Base-by-base conservation (phyloP, 1,284 basidiomycete genomes). In the Afroboletus lepidellus region DNA sequence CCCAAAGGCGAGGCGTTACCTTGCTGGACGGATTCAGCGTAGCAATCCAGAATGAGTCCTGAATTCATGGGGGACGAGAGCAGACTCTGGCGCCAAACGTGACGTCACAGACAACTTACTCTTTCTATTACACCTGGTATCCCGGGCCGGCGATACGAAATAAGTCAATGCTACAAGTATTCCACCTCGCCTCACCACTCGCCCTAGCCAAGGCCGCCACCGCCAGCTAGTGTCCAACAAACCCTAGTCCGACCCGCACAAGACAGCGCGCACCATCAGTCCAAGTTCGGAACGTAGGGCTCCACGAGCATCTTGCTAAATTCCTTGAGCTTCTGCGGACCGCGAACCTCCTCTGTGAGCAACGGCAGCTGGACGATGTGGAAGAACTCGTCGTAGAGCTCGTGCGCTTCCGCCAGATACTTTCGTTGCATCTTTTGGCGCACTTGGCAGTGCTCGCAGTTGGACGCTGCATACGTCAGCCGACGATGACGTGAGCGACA, bases 341-440 rank as follows among this genome's bases (percentile, higher is more conserved):
- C 96, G 61, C 97, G 82, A 4, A 99, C 94, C 74, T 99, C 97
- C 69, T 98, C 94, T 5, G 95, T 98, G 53, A 98, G 81, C 33
- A 99, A 76, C 3, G 96, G 96, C 51, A 99, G 83, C 69, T 89
- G 85, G 41, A 97, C 74, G 63, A 98, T 95, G 69, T 98, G 93
- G 84, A 98, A 98, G 69, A 96, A 95, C 67, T 98, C 92, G 72
- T 93, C 92, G 67, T 97, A 97, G 51, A 97, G 85, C 67, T 97
- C 94, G 70, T 96, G 91, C 24, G 94, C 94, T 74, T 97, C 94
- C 50, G 78, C 80, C 27, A 98, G 83, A 70, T 98, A 98, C 72
- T 97, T 98, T 72, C 95, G 92, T 74, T 98, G 96, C 94, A 99
- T 99, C 74, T 90, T 90, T 74, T 94, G 88, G 56, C 96, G 84